A percentile compares a stretch with the other conserved stretches of the same genome.
These are phyloP conservation scores for Dendrobium catenatum DNA, from an alignment of 106 monocot genomes.

Conservation along the genomic window DNA sequence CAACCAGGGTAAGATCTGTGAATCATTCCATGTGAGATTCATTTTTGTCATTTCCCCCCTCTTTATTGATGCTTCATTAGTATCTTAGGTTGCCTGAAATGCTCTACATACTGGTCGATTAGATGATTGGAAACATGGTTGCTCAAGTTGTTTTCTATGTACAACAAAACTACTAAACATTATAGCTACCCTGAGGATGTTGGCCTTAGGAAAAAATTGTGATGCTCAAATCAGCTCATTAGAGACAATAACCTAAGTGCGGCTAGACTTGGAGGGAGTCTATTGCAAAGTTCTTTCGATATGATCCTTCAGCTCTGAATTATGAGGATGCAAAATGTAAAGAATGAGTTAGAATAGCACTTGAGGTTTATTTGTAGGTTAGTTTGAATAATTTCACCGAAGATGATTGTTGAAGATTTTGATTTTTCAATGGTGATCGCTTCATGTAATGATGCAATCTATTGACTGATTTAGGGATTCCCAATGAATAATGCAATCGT, in stretches of 20 bases:
- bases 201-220: background rate
- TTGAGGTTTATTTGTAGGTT: background rate
- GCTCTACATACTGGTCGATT: background rate
- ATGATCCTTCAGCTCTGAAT: background rate
- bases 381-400: background rate
- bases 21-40: background rate
- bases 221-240: background rate
- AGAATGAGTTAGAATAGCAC: background rate
- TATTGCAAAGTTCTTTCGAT: background rate
- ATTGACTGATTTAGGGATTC: background rate
- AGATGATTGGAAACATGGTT: background rate
- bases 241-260: background rate
- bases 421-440: background rate
- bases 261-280: background rate
- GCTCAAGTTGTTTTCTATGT: background rate
- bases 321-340: background rate
- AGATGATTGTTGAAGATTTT: background rate
- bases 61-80: slow-evolving; percentile 1
- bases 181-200: background rate
- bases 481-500: background rate
- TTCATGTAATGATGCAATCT: background rate
- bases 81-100: background rate
- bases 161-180: background rate
- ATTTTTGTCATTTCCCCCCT: background rate
- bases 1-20: background rate